Conservation (phyloP, 2,329 filamentous ascomycete species). For the Pestalotiopsis sp. region DNA sequence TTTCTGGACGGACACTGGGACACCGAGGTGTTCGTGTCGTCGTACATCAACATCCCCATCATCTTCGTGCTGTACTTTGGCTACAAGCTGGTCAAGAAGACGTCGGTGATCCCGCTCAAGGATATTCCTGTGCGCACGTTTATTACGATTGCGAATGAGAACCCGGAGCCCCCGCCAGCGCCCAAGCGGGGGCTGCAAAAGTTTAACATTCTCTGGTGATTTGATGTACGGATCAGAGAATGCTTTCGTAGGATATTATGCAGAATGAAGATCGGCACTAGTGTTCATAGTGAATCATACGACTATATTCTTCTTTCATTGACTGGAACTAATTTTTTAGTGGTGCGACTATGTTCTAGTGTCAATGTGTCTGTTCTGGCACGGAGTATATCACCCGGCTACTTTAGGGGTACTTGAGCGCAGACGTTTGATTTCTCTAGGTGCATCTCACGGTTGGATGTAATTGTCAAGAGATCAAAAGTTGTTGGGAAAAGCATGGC, state of each 20-base stretch:
- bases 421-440: too few species aligned
- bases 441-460: not conserved
- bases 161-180: slow-evolving; percentile 11
- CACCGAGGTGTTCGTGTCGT: slow-evolving; percentile 25
- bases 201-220: slow-evolving; percentile 11
- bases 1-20: slow-evolving; percentile 36
- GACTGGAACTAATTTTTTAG: too few species aligned
- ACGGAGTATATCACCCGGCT: too few species aligned
- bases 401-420: too few species aligned
- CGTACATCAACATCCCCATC: slow-evolving; percentile 37
- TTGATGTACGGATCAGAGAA: too few species aligned
- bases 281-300: too few species aligned
- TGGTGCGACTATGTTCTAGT: too few species aligned
- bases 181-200: slow-evolving; percentile 10
- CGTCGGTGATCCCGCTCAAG: slow-evolving; percentile 9
- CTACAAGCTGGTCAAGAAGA: slow-evolving; percentile 15
- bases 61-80: slow-evolving; percentile 20
- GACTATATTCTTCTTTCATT: too few species aligned
- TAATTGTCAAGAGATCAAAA: not conserved
- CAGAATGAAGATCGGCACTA: too few species aligned
- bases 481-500: not conserved
- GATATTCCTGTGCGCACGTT: slow-evolving; percentile 12
- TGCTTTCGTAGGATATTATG: too few species aligned
- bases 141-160: slow-evolving; percentile 13
- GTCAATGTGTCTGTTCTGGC: too few species aligned